phyloP scores from a whole-genome alignment of 345 rosid genomes.

The Barbarea vulgaris region DNA sequence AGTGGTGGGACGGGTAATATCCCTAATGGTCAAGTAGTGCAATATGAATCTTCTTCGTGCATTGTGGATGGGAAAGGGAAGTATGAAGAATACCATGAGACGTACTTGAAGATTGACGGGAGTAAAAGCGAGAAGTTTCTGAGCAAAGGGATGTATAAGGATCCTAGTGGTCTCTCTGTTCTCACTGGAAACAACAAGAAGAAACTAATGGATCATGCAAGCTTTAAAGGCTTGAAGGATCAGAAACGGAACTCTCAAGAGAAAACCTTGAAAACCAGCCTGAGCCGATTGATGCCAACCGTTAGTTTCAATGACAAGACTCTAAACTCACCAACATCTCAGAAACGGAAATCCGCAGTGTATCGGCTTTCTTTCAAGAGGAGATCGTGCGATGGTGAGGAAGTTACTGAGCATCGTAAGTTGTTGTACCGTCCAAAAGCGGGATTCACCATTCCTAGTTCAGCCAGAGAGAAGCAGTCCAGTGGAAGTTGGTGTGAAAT shows the following conservation, averaged over 20 bases:
- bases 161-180: conserved; percentile 38
- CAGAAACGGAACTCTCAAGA: conserved; percentile 46
- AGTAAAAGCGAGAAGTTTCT: conserved; percentile 37
- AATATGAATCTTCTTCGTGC: conserved; percentile 52
- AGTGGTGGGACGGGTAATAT: conserved; percentile 39
- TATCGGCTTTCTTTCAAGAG: conserved; percentile 62
- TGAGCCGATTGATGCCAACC: conserved; percentile 45
- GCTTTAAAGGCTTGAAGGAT: conserved; percentile 48
- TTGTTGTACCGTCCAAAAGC: conserved; percentile 61
- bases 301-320: conserved; percentile 52
- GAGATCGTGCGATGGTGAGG: conserved; percentile 65
- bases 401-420: conserved; percentile 53
- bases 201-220: conserved; percentile 48
- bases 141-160: conserved; percentile 37
- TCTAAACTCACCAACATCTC: conserved; percentile 45
- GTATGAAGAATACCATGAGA: conserved; percentile 64
- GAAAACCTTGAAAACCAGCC: conserved; percentile 41
- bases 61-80: conserved; percentile 50
- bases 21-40: conserved; percentile 54
- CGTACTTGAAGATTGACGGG: conserved; percentile 59
- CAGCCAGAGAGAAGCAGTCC: conserved; percentile 53
- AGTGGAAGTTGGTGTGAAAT: conserved; percentile 67
- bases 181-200: conserved; percentile 42
- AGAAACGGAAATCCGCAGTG: conserved; percentile 54
- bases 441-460: conserved; percentile 59